Percentiles rank a stretch among this genome's conserved stretches.
phyloP scores from a whole-genome alignment of 2,329 filamentous ascomycete species.

The Magnaporthiopsis poae region DNA sequence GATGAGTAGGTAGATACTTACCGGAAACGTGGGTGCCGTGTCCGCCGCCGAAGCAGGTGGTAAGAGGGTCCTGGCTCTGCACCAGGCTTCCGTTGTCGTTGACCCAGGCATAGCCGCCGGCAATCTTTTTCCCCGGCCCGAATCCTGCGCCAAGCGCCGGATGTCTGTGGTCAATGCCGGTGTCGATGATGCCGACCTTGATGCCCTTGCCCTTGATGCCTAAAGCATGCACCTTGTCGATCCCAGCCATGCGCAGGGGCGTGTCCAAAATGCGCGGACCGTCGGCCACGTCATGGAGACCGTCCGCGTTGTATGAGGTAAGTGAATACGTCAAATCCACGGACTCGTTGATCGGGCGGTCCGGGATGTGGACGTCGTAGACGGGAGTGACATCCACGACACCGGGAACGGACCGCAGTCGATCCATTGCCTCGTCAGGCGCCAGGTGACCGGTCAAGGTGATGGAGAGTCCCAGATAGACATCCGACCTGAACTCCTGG shows the following conservation, averaged over 20 bases:
- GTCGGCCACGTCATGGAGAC: background rate
- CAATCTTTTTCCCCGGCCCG: constrained; percentile 26
- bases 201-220: constrained; percentile 24
- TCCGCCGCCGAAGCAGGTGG: constrained; percentile 5
- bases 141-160: constrained; percentile 44
- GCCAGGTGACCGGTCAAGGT: background rate
- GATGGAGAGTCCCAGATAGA: constrained; percentile 1
- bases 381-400: background rate
- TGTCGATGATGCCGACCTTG: constrained; percentile 32
- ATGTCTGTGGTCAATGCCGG: constrained; percentile 37
- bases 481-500: background rate
- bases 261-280: constrained; percentile 1
- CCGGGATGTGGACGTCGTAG: constrained; percentile 1
- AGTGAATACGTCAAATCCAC: background rate
- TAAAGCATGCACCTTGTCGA: constrained; percentile 9
- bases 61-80: constrained; percentile 4
- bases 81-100: background rate
- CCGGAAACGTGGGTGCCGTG: constrained; percentile 7
- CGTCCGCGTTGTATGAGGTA: background rate
- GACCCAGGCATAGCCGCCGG: constrained; percentile 7
- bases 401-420: background rate
- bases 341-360: constrained; percentile 1
- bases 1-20: background rate
- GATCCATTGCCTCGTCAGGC: background rate
- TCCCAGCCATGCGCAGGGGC: constrained; percentile 7